Conservation (phyloP, 2,329 filamentous ascomycete species). For the Sclerotinia nivalis region DNA sequence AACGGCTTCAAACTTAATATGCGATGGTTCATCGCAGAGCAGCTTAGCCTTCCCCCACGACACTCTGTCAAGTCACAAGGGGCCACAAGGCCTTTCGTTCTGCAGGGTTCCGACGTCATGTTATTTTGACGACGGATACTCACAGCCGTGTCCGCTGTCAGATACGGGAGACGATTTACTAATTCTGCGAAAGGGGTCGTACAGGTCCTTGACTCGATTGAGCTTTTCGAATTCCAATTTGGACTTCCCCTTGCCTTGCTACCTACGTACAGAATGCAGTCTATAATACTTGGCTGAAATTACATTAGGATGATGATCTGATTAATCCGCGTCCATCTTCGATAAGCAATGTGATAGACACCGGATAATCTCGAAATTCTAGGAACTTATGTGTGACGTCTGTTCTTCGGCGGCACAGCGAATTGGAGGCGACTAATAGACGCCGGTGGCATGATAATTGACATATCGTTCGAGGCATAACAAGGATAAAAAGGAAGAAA, state of each 20-base stretch:
- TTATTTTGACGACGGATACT: constrained; percentile 34
- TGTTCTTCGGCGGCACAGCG: constrained; percentile 19
- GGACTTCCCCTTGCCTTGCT: background rate
- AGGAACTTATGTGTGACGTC: constrained; percentile 21
- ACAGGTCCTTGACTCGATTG: constrained; percentile 14
- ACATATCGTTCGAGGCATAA: background rate
- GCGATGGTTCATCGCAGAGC: constrained; percentile 24
- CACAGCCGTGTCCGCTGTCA: constrained; percentile 34
- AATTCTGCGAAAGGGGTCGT: constrained; percentile 17
- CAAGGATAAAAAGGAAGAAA: background rate
- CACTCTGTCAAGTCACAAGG: constrained; percentile 21
- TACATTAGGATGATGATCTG: constrained; percentile 12
- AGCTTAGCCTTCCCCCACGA: constrained; percentile 8
- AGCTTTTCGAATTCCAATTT: constrained; percentile 11
- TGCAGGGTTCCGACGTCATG: constrained; percentile 39
- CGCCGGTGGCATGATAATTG: constrained; percentile 16
- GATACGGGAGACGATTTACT: constrained; percentile 25
- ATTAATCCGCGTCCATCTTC: constrained; percentile 29
- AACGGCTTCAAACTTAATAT: constrained; percentile 24
- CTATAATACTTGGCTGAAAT: background rate
- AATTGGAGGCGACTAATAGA: constrained; percentile 22
- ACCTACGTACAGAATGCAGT: background rate
- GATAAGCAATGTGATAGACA: constrained; percentile 27
- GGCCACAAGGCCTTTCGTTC: constrained; percentile 28
- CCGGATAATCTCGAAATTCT: background rate